Conservation (phyloP, 164 flowering plant species). For the Sextonia rubra region DNA sequence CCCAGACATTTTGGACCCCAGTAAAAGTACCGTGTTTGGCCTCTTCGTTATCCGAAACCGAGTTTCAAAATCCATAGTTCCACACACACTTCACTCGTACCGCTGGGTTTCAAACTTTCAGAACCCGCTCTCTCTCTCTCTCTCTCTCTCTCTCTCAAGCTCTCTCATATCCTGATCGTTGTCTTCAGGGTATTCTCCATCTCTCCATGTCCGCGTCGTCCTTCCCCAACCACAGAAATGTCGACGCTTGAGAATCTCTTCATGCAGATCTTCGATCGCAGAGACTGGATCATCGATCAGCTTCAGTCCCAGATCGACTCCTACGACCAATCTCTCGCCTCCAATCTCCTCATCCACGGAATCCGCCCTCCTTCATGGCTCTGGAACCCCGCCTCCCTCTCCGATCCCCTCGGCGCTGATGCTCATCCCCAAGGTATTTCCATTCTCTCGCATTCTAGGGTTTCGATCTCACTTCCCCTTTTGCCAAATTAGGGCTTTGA, state of each 20-base stretch:
- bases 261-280: conserved; percentile 68
- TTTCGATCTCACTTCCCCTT: not conserved
- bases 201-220: too few relatives aligned
- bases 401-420: conserved; percentile 19
- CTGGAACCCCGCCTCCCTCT: conserved; percentile 16
- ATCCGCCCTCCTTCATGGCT: conserved; percentile 82
- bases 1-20: too few relatives aligned
- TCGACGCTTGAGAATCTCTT: conserved; percentile 66
- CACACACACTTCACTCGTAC: too few relatives aligned
- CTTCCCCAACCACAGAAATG: too few relatives aligned
- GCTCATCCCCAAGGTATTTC: conserved; percentile 37
- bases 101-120: too few relatives aligned
- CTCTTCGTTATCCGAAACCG: too few relatives aligned
- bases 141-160: too few relatives aligned
- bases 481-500: not conserved
- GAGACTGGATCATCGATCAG: conserved; percentile 49
- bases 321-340: conserved; percentile 59
- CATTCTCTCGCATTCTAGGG: not conserved
- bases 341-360: conserved; percentile 58
- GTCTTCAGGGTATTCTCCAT: too few relatives aligned
- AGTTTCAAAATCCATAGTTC: too few relatives aligned
- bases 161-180: too few relatives aligned
- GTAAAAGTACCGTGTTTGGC: too few relatives aligned
- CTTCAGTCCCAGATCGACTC: conserved; percentile 48
- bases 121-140: too few relatives aligned